A percentile compares a stretch with the other conserved stretches of the same genome.
Conservation (phyloP, 169 alveolate species). For the Plasmodium fragile region DNA sequence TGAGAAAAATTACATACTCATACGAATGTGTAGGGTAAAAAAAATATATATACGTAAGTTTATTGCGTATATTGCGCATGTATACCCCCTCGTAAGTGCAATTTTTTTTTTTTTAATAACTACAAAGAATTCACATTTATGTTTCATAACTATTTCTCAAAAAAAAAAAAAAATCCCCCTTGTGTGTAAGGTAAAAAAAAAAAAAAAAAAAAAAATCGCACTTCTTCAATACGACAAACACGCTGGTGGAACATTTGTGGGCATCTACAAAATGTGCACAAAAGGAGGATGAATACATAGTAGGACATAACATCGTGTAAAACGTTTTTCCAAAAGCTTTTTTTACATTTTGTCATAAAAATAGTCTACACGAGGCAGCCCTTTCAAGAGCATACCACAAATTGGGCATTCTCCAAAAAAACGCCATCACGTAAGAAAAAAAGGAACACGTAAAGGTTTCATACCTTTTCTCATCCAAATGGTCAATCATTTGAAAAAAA, state of each 20-base stretch:
- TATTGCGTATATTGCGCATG: neutral
- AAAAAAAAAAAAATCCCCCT: neutral
- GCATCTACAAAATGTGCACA: neutral
- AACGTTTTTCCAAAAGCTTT: neutral
- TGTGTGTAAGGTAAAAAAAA: neutral
- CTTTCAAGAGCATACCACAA: neutral
- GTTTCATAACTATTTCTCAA: neutral
- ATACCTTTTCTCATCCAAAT: neutral
- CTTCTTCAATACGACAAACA: neutral
- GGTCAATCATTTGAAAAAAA: neutral
- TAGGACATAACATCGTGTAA: neutral
- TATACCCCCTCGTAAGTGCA: neutral
- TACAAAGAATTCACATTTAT: neutral
- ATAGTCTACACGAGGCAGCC: neutral
- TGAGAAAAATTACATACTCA: neutral
- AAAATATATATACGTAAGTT: neutral
- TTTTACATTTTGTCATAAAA: neutral
- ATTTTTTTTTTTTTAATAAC: neutral
- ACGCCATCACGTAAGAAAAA: neutral
- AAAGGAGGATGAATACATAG: neutral
- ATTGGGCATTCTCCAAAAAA: slow-evolving; percentile 1
- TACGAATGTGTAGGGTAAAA: neutral
- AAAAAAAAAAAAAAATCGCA: neutral
- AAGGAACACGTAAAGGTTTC: neutral
- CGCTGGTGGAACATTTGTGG: neutral